These are phyloP conservation scores for Daldinia concentrica DNA, from an alignment of 495 filamentous ascomycete species.

Conservation along the genomic window DNA sequence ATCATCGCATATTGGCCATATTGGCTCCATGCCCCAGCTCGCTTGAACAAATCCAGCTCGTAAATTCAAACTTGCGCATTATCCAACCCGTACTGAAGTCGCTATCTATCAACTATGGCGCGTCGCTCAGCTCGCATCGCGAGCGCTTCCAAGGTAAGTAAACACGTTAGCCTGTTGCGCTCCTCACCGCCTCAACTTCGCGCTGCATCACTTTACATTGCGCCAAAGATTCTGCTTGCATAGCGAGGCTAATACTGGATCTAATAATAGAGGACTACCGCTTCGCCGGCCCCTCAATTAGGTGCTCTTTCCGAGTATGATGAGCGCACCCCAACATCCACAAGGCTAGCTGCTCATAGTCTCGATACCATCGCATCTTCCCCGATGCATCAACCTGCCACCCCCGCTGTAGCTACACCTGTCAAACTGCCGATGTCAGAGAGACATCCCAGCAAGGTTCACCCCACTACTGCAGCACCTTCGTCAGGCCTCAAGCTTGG, in stretches of 20 bases:
- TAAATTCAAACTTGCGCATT: constrained; percentile 1
- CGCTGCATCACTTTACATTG: constrained; percentile 1
- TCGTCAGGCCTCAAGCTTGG: constrained; percentile 74
- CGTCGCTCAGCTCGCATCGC: constrained; percentile 62
- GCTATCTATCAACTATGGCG: constrained; percentile 24
- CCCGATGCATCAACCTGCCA: constrained; percentile 54
- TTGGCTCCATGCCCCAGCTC: constrained; percentile 24
- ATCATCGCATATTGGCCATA: constrained; percentile 25
- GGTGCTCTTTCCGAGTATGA: constrained; percentile 57
- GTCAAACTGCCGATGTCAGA: constrained; percentile 69
- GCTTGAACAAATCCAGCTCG: constrained; percentile 1
- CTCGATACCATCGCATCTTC: constrained; percentile 54
- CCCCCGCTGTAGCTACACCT: constrained; percentile 53
- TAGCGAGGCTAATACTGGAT: not conserved
- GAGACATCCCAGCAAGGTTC: constrained; percentile 82
- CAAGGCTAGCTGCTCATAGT: constrained; percentile 24
- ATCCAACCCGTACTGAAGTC: constrained; percentile 12
- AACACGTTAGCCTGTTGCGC: constrained; percentile 17
- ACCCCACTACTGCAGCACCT: constrained; percentile 72
- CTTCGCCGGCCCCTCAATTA: constrained; percentile 49
- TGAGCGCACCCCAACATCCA: constrained; percentile 40
- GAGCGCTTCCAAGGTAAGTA: constrained; percentile 54
- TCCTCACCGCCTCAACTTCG: constrained; percentile 29
- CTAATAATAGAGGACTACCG: constrained; percentile 23
- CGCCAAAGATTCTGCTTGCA: not conserved